Evolutionary conservation across 177 flowering plant species (phyloP), one percentile per base, ranked within the genome.

Genomic region (Tripterygium wilfordii): DNA sequence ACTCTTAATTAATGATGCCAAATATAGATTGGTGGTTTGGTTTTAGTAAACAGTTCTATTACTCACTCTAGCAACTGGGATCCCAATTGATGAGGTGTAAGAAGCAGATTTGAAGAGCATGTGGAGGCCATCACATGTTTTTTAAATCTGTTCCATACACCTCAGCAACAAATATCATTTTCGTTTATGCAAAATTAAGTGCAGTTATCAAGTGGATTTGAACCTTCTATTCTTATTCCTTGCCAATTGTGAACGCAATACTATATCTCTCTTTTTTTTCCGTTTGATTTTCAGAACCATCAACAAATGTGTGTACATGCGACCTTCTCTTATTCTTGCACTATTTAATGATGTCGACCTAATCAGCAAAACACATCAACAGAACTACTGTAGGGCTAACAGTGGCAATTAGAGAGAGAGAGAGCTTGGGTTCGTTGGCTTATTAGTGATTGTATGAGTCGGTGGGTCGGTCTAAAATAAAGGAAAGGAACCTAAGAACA

Each of bases 381-480:
- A 16, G 5, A 35, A n/a, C 19, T 6, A 13, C 4, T 17, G 42
- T 10, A 32, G 8, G 37, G n/a, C 14, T 8, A 14, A 7, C 4
- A 16, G 17, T n/a, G 10, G 42, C 23, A 38, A 36, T 15, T 4
- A 24, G 42, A 10, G 10, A 14, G 42, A 24, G 22, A 30, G 48
- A 49, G 36, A 36, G 49, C 28, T 49, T 57, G 49, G 43, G 42
- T 38, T 8, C 24, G 53, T 47, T 49, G 62, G 58, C 37, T 52
- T 46, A 39, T 42, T 57, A 54, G 54, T 29, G 62, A 53, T 28
- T 31, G 46, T 36, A 28, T 28, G 9, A 52, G 57, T 60, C 58
- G 64, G 58, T 53, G 58, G 53, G 54, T 53, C 50, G 59, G 64
- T 30, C 16, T 36, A 33, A 28, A 49, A 26, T 36, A 16, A 17